Evolutionary conservation across 2,329 filamentous ascomycete genomes (phyloP).

Genomic region (Paracoccidioides brasiliensis): DNA sequence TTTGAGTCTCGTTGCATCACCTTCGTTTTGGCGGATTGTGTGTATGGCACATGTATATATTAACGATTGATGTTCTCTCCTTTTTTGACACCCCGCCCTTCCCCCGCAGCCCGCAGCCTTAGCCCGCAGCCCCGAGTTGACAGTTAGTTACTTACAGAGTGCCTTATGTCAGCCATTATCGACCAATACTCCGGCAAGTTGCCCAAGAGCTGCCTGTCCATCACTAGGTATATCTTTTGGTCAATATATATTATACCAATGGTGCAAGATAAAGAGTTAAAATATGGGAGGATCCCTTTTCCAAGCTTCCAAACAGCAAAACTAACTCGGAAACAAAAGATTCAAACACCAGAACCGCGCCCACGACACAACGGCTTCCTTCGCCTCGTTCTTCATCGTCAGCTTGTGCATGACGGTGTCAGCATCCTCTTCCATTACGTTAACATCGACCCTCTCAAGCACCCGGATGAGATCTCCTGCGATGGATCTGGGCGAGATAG

Average conservation of each 20-base stretch:
- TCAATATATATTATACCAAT: not conserved
- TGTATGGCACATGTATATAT: not conserved
- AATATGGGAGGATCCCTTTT: not conserved
- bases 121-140: no score
- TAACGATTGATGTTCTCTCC: no score
- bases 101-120: no score
- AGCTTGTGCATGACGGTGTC: not conserved
- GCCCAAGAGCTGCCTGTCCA: no score
- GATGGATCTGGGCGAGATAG: slow-evolving; percentile 3
- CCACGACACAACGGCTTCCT: not conserved
- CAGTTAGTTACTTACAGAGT: no score
- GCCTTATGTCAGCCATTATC: no score
- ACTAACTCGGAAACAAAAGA: slow-evolving; percentile 4
- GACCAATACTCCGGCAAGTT: no score
- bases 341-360: slow-evolving; percentile 2
- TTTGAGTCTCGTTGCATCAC: slow-evolving; percentile 1
- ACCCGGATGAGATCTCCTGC: slow-evolving; percentile 1
- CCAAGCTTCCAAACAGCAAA: not conserved
- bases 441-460: not conserved
- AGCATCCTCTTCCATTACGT: not conserved
- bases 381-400: not conserved
- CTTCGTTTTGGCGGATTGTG: not conserved
- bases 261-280: not conserved
- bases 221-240: no score
- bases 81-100: no score